phyloP scores from a whole-genome alignment of 2,329 filamentous ascomycete genomes.

The Pleomassaria siparia region DNA sequence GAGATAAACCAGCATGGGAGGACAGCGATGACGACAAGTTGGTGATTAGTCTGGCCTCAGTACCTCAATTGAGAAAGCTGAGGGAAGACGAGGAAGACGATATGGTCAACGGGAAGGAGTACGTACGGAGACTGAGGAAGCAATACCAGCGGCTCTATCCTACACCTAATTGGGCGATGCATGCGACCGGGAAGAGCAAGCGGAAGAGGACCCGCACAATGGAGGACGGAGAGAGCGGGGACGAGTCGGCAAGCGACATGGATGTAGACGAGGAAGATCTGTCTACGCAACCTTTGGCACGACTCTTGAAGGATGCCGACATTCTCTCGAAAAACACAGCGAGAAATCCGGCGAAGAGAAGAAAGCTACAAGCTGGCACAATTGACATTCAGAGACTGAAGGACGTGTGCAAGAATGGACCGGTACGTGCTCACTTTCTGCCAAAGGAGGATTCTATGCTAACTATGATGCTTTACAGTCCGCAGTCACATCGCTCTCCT shows the following conservation, averaged over 20 bases:
- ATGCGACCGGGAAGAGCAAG: slow-evolving; percentile 45
- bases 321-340: slow-evolving; percentile 59
- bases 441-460: slow-evolving; percentile 8
- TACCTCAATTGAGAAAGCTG: slow-evolving; percentile 78
- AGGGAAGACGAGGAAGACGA: slow-evolving; percentile 81
- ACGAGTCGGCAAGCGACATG: slow-evolving; percentile 59
- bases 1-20: slow-evolving; percentile 70
- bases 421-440: slow-evolving; percentile 46
- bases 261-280: slow-evolving; percentile 52
- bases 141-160: slow-evolving; percentile 71
- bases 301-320: slow-evolving; percentile 74
- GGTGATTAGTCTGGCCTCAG: slow-evolving; percentile 76
- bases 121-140: slow-evolving; percentile 74
- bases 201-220: slow-evolving; percentile 52
- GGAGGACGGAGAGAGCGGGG: slow-evolving; percentile 43
- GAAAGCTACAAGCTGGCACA: slow-evolving; percentile 80
- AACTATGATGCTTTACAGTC: slow-evolving; percentile 47
- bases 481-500: slow-evolving; percentile 78
- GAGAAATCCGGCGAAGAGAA: slow-evolving; percentile 57
- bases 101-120: slow-evolving; percentile 81
- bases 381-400: slow-evolving; percentile 88
- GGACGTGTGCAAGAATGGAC: slow-evolving; percentile 78
- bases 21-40: slow-evolving; percentile 95
- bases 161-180: slow-evolving; percentile 61
- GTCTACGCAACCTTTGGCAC: slow-evolving; percentile 75